Evolutionary conservation across 768 basidiomycete genomes (phyloP).

Genomic region (Boletellus emodensis): DNA sequence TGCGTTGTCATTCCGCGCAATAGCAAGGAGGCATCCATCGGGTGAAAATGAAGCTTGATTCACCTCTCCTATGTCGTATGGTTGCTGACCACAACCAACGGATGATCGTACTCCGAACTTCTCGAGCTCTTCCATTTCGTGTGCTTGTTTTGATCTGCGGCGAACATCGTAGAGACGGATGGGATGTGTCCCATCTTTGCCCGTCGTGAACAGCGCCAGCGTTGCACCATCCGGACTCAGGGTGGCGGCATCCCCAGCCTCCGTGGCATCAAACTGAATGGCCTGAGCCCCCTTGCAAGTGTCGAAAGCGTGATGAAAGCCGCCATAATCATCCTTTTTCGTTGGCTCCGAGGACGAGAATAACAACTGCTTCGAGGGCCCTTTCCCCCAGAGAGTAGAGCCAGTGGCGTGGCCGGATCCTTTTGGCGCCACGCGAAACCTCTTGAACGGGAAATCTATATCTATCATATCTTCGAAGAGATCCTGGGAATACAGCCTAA

Average conservation of each 20-base stretch:
- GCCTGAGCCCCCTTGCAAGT: slow-evolving; percentile 17
- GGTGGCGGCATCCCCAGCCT: slow-evolving; percentile 52
- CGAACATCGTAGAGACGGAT: slow-evolving; percentile 54
- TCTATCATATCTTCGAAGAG: slow-evolving; percentile 20
- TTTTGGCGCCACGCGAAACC: slow-evolving; percentile 15
- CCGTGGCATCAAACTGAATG: slow-evolving; percentile 41
- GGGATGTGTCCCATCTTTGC: slow-evolving; percentile 25
- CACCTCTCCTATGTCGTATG: slow-evolving; percentile 38
- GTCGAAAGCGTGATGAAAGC: slow-evolving; percentile 54
- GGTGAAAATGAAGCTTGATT: slow-evolving; percentile 52
- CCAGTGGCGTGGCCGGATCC: slow-evolving; percentile 36
- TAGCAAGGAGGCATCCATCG: slow-evolving; percentile 56
- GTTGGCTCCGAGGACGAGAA: slow-evolving; percentile 57
- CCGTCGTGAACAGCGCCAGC: slow-evolving; percentile 32
- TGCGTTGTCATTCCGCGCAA: slow-evolving; percentile 56
- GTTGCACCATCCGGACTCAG: slow-evolving; percentile 42
- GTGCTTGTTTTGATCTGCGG: slow-evolving; percentile 27
- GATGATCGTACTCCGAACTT: slow-evolving; percentile 25
- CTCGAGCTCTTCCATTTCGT: slow-evolving; percentile 32
- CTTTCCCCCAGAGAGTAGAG: slow-evolving; percentile 50
- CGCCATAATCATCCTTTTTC: slow-evolving; percentile 20
- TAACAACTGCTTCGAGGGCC: slow-evolving; percentile 35
- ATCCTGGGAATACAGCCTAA: slow-evolving; percentile 20
- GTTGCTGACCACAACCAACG: background rate
- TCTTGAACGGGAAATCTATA: slow-evolving; percentile 10